Evolutionary conservation across 2,329 filamentous ascomycete genomes (phyloP).

Genomic region (Fonsecaea pedrosoi): DNA sequence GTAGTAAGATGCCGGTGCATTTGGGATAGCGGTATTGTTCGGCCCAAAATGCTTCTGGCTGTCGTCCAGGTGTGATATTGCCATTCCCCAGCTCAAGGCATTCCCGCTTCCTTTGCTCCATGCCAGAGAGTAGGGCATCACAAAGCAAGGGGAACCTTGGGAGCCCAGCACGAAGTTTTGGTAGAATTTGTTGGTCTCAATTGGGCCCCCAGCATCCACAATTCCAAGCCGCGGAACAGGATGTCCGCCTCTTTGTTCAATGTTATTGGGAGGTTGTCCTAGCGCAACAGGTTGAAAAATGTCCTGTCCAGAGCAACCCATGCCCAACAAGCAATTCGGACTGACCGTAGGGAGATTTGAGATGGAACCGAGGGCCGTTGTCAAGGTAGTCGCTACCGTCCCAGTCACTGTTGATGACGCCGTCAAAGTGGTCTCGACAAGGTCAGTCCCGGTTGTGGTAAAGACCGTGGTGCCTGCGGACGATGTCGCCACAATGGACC

Average conservation of each 20-base stretch:
- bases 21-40: conserved; percentile 59
- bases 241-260: conserved; percentile 50
- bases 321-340: conserved; percentile 33
- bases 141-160: conserved; percentile 73
- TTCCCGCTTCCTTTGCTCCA: conserved; percentile 71
- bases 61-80: conserved; percentile 74
- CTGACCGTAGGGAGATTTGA: conserved; percentile 31
- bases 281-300: conserved; percentile 52
- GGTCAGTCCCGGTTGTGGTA: conserved; percentile 35
- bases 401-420: conserved; percentile 34
- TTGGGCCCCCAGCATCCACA: conserved; percentile 42
- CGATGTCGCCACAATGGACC: conserved; percentile 34
- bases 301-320: conserved; percentile 46
- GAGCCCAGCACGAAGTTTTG: conserved; percentile 78
- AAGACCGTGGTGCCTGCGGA: conserved; percentile 36
- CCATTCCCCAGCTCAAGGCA: conserved; percentile 75
- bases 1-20: conserved; percentile 71
- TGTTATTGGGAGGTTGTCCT: conserved; percentile 48
- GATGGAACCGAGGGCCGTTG: conserved; percentile 35
- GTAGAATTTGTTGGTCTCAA: conserved; percentile 67
- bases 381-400: conserved; percentile 34
- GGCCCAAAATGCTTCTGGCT: conserved; percentile 71
- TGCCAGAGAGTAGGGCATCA: conserved; percentile 74
- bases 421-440: conserved; percentile 37
- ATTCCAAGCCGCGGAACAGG: conserved; percentile 50